A percentile compares a stretch with the other conserved stretches of the same genome.
Evolutionary conservation across 768 basidiomycete genomes (phyloP).

Genomic region (Tremella mesenterica): DNA sequence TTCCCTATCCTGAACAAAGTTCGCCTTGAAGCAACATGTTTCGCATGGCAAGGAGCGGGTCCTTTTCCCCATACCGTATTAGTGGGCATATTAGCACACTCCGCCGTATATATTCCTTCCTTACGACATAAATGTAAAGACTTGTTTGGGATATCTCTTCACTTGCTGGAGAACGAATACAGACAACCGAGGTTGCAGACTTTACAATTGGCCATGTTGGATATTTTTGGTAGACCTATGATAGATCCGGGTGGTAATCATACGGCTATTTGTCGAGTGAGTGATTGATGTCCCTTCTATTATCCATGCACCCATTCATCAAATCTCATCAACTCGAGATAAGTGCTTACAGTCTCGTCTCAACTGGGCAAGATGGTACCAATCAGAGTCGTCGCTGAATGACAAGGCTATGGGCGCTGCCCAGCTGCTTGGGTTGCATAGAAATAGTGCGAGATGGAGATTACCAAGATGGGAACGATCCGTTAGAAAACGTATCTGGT

Average conservation of each 20-base stretch:
- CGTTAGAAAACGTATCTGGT: slow-evolving; percentile 15
- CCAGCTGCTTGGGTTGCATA: slow-evolving; percentile 21
- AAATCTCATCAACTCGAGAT: no score
- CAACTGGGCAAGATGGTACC: no score
- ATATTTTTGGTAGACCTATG: slow-evolving; percentile 12
- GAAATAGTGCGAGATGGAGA: slow-evolving; percentile 20
- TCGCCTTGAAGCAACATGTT: slow-evolving; percentile 15
- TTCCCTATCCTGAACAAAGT: slow-evolving; percentile 18
- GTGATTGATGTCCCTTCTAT: no score
- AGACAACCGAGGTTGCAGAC: slow-evolving; percentile 21
- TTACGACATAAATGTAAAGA: slow-evolving; percentile 13
- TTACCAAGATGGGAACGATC: slow-evolving; percentile 13
- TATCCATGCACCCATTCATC: no score
- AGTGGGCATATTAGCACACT: slow-evolving; percentile 16
- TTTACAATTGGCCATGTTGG: slow-evolving; percentile 17
- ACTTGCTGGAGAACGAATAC: slow-evolving; percentile 23
- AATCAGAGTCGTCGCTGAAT: not conserved
- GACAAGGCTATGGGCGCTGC: slow-evolving; percentile 20
- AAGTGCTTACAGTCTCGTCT: no score
- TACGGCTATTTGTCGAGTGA: slow-evolving; percentile 3
- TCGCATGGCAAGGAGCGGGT: slow-evolving; percentile 4
- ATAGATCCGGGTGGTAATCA: slow-evolving; percentile 3
- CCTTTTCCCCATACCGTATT: slow-evolving; percentile 19
- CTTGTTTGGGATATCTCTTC: slow-evolving; percentile 15
- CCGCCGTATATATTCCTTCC: slow-evolving; percentile 15